Evolutionary conservation across 2,329 filamentous ascomycete genomes (phyloP), one percentile per base, ranked within the genome.

Genomic region (Ceratocystiopsis minuta): DNA sequence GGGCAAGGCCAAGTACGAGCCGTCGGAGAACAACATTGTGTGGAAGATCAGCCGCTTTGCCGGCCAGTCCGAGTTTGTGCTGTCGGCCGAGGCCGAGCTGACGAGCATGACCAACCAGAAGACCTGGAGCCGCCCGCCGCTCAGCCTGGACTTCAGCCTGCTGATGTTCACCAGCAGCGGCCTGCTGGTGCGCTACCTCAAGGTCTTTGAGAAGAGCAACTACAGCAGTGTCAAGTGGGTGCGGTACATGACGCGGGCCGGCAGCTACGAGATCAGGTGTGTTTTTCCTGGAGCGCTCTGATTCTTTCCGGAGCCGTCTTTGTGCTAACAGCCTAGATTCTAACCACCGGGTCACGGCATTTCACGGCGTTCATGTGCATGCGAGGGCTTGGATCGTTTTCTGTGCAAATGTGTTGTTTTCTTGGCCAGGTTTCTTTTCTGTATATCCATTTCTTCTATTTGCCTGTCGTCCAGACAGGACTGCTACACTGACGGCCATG

Each of bases 191-290:
- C 69, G 92, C 39, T 98, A 98, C 59, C 63, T 98, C 44, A 98
- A 98, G 64, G 90, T 98, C 2, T 98, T 98, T 64, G 90, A 98
- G 66, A 98, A 98, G 76, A 90, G 75, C 61, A 96, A 96, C 61
- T 98, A 98, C 59, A 92, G 83, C 48, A 94, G 86, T 56, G 90
- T 98, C 39, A 98, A 98, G 62, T 98, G 90, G 90, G 90, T 98
- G 52, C 70, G 90, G 52, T 98, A 98, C 61, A 96, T 98, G 90
- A 98, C 90, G 16, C 77, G 88, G 50, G 90, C 88, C 15, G 90
- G 90, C 24, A 95, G 86, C 60, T 98, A 98, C 60, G 90, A 98
- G 64, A 94, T 98, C 57, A 71, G 86, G 79, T 92, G 31, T n/a
- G 42, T 44, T 20, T 10, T 10, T 24, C 13, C 36, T 36, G n/a